Conservation (phyloP, 2,329 filamentous ascomycete genomes). For the Kalmusia sp. region DNA sequence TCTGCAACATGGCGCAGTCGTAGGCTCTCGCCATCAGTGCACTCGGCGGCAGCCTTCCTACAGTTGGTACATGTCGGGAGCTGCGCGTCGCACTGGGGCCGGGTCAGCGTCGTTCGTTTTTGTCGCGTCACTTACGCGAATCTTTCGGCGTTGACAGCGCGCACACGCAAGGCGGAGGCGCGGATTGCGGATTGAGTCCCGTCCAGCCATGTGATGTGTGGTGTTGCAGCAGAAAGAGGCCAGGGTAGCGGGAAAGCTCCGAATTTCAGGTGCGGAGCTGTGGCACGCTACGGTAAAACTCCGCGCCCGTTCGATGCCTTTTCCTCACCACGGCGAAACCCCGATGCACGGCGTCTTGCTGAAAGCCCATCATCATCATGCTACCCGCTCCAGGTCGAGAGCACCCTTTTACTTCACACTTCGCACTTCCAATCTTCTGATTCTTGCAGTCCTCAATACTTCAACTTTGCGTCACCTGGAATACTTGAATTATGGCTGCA, state of each 20-base stretch:
- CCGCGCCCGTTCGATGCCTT: neutral
- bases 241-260: neutral
- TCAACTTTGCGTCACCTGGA: too few relatives aligned
- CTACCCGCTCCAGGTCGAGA: neutral
- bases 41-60: constrained; percentile 14
- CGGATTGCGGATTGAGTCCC: constrained; percentile 9
- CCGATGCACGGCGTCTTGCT: neutral
- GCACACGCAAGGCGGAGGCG: constrained; percentile 21
- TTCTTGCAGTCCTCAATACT: too few relatives aligned
- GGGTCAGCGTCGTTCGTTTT: neutral
- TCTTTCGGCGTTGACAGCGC: constrained; percentile 21
- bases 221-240: neutral
- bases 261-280: neutral
- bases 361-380: neutral
- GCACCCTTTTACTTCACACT: too few relatives aligned
- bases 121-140: constrained; percentile 14
- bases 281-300: neutral
- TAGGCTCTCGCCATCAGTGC: constrained; percentile 20
- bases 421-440: too few relatives aligned
- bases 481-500: too few relatives aligned
- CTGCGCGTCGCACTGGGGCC: constrained; percentile 16
- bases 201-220: neutral
- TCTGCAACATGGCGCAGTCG: constrained; percentile 10
- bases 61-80: constrained; percentile 20
- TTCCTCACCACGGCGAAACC: neutral